Base-by-base conservation (phyloP, 306 rosid species). In the Herpetospermum pedunculosum region DNA sequence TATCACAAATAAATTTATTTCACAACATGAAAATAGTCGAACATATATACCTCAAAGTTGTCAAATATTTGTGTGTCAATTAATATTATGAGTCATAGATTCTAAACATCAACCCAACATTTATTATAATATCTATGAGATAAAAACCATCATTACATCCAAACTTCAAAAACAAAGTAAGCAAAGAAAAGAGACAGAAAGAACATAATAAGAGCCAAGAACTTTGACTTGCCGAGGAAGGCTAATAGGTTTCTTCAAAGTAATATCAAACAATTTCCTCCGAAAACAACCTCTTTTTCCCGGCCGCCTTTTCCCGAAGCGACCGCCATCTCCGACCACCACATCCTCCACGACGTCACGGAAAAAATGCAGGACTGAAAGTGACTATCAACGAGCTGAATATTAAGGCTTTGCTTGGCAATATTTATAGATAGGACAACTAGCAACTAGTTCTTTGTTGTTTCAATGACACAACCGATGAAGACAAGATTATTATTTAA, bases 201-300 rank as follows among this genome's bases (percentile, higher is more conserved):
- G 26, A 14, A 12, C 35, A 30, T 59, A 59, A 30, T 21, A 65
- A 37, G 72, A 65, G 72, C 72, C 72, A 65, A 65, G 72, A 65
- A 65, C 30, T 40, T 63, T 65, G 72, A 65, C 72, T 65, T 65
- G 72, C 72, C 72, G 35, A 65, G 12, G 14, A 18, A 35, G 72
- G 50, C 34, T 11, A 21, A 6, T 63, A 35, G 72, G 30, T 9
- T 12, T 38, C 49, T 37, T 64, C 72, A 40, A 23, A 65, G 34
- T 6, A 14, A 10, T 4, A 4, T 35, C 29, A 19, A 63, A 63
- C 8, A 63, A 10, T 4, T 62, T 8, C 3, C 16, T 35, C 16
- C 15, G 16, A 62, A 9, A 47, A 11, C 13, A 2, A 0, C 44
- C 26, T 10, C 16, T 2, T 10, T 38, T n/a, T 63, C 16, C 9